These are phyloP conservation scores for Tetracladium setigerum DNA, from an alignment of 495 filamentous ascomycete genomes.

Conservation along the genomic window DNA sequence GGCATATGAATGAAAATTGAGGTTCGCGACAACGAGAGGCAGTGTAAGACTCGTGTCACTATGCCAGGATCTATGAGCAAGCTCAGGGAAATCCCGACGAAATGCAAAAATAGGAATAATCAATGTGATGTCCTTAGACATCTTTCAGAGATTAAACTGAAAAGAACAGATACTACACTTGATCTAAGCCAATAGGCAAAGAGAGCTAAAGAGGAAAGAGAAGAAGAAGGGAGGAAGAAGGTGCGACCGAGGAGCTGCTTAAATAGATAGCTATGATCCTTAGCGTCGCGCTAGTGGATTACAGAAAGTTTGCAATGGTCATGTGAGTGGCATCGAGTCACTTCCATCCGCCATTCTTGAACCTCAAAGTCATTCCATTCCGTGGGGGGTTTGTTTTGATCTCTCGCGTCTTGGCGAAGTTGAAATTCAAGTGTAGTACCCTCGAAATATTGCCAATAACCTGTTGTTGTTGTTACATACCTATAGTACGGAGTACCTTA, in stretches of 20 bases:
- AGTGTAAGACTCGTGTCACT: constrained; percentile 89
- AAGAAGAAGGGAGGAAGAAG: background rate
- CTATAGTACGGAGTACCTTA: no score
- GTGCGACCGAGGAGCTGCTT: no score
- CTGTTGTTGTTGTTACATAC: no score
- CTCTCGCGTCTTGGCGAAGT: no score
- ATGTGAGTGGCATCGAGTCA: no score
- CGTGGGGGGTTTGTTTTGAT: no score
- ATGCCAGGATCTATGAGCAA: constrained; percentile 68
- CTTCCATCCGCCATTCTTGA: no score
- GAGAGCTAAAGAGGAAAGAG: constrained; percentile 8
- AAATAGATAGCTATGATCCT: background rate
- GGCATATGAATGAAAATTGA: constrained; percentile 40
- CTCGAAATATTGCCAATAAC: no score
- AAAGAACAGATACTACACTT: constrained; percentile 99
- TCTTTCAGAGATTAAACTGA: constrained; percentile 84
- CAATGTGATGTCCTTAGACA: constrained; percentile 63
- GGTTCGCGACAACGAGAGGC: constrained; percentile 71
- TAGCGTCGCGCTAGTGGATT: no score
- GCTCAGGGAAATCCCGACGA: constrained; percentile 60
- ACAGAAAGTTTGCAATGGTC: no score
- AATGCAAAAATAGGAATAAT: constrained; percentile 78
- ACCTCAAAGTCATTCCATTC: no score
- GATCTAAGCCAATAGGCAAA: constrained; percentile 65
- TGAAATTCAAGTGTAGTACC: no score